Conservation (phyloP, 164 flowering plant genomes). For the Umbellularia californica region DNA sequence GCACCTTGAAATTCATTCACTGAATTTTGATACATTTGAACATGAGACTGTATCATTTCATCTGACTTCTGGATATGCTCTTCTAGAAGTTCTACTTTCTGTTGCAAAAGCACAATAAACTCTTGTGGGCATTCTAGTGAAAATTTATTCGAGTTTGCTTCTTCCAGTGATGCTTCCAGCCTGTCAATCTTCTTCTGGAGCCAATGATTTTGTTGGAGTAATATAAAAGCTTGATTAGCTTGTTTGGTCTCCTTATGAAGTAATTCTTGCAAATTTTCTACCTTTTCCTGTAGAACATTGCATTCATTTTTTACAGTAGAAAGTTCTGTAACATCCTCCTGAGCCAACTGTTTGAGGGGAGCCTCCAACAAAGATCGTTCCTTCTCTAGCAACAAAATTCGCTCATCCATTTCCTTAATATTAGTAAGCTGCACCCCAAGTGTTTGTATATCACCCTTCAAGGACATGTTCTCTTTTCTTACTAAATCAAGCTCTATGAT, state of each 20-base stretch:
- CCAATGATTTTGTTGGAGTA: slow-evolving; percentile 75
- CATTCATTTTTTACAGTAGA: slow-evolving; percentile 56
- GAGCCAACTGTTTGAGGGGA: slow-evolving; percentile 64
- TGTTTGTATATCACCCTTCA: slow-evolving; percentile 56
- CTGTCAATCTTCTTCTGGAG: slow-evolving; percentile 75
- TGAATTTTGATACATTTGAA: slow-evolving; percentile 79
- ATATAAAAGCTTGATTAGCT: slow-evolving; percentile 74
- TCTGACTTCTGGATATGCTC: slow-evolving; percentile 84
- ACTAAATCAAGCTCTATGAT: slow-evolving; percentile 55
- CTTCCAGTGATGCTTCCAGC: slow-evolving; percentile 75
- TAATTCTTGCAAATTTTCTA: slow-evolving; percentile 59
- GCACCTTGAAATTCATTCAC: slow-evolving; percentile 77
- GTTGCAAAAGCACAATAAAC: slow-evolving; percentile 69
- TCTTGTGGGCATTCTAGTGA: slow-evolving; percentile 65
- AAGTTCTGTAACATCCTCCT: slow-evolving; percentile 66
- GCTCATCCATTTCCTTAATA: slow-evolving; percentile 57
- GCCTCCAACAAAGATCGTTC: slow-evolving; percentile 51
- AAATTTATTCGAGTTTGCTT: slow-evolving; percentile 47
- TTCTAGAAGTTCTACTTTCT: slow-evolving; percentile 69
- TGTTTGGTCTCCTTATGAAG: slow-evolving; percentile 72
- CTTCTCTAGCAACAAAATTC: slow-evolving; percentile 54
- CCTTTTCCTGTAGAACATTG: slow-evolving; percentile 55
- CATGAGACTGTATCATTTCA: slow-evolving; percentile 68
- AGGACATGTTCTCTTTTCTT: slow-evolving; percentile 52
- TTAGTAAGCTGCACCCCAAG: slow-evolving; percentile 44